Evolutionary conservation across 2,329 filamentous ascomycete genomes (phyloP).

Genomic region (Fusarium xylarioides): DNA sequence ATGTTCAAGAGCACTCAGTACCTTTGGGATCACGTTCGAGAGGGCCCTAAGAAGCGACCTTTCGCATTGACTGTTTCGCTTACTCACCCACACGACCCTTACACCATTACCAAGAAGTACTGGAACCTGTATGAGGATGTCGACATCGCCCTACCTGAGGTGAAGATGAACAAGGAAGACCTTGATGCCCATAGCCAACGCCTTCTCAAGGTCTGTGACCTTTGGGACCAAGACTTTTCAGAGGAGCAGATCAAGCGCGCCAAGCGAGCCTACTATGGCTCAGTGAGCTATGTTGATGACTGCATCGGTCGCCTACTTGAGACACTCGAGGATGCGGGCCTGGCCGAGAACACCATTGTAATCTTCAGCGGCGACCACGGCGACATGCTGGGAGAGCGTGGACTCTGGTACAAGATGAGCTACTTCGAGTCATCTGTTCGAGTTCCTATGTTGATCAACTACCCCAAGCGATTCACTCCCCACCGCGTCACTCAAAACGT

Average conservation of each 20-base stretch:
- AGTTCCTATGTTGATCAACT: slow-evolving; percentile 86
- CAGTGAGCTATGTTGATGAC: slow-evolving; percentile 93
- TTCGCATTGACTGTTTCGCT: slow-evolving; percentile 92
- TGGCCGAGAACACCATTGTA: slow-evolving; percentile 87
- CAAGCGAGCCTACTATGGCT: slow-evolving; percentile 89
- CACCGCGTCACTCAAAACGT: slow-evolving; percentile 85
- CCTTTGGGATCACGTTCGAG: slow-evolving; percentile 88
- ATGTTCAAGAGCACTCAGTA: slow-evolving; percentile 93
- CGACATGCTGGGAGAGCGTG: slow-evolving; percentile 93
- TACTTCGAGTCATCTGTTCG: slow-evolving; percentile 93
- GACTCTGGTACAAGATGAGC: slow-evolving; percentile 97
- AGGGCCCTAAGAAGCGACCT: slow-evolving; percentile 75
- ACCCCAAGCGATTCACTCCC: slow-evolving; percentile 78
- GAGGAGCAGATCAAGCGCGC: slow-evolving; percentile 88
- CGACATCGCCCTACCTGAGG: slow-evolving; percentile 84
- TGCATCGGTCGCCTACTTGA: slow-evolving; percentile 85
- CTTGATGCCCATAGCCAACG: slow-evolving; percentile 89
- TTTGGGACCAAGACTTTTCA: slow-evolving; percentile 84
- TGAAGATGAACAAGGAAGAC: slow-evolving; percentile 80
- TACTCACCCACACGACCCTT: slow-evolving; percentile 94
- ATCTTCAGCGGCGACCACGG: slow-evolving; percentile 95
- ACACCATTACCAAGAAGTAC: slow-evolving; percentile 92
- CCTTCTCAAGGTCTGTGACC: slow-evolving; percentile 84
- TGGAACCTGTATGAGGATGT: slow-evolving; percentile 93
- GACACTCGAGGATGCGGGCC: slow-evolving; percentile 79